A percentile compares a stretch with the other conserved stretches of the same genome.
Conservation (phyloP, 2,329 filamentous ascomycete genomes). For the Fusarium sp. region DNA sequence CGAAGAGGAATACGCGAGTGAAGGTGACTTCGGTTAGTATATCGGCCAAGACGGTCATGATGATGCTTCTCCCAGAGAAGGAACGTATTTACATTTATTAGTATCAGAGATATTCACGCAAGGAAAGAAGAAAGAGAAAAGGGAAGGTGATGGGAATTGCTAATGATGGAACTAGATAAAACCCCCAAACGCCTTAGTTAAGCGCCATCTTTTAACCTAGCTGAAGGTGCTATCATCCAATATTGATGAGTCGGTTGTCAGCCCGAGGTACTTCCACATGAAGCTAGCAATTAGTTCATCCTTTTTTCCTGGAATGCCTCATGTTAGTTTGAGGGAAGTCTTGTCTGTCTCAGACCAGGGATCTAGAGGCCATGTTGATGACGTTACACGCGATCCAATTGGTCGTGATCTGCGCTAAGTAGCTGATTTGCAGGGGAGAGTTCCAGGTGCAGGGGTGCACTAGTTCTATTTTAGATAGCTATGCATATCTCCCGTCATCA, state of each 20-base stretch:
- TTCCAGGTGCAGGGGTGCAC: background rate
- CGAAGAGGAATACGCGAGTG: conserved; percentile 43
- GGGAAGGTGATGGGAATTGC: background rate
- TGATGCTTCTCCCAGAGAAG: background rate
- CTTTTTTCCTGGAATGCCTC: background rate
- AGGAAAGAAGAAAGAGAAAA: background rate
- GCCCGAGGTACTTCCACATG: background rate
- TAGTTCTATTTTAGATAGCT: background rate
- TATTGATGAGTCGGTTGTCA: background rate
- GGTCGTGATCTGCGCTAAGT: background rate
- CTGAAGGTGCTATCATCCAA: background rate
- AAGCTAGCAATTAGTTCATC: background rate
- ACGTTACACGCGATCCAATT: conserved; percentile 13
- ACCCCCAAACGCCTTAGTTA: background rate
- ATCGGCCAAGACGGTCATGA: conserved; percentile 19
- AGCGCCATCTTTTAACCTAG: background rate
- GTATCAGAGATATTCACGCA: background rate
- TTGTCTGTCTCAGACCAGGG: conserved; percentile 18
- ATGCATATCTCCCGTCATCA: background rate
- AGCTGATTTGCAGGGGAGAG: conserved; percentile 3
- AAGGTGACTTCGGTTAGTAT: conserved; percentile 47
- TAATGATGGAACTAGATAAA: background rate
- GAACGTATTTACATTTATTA: background rate
- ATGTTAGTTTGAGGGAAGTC: conserved; percentile 7
- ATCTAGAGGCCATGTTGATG: background rate